Evolutionary conservation across 768 basidiomycete species (phyloP).

Genomic region (Leccinum obscurum): DNA sequence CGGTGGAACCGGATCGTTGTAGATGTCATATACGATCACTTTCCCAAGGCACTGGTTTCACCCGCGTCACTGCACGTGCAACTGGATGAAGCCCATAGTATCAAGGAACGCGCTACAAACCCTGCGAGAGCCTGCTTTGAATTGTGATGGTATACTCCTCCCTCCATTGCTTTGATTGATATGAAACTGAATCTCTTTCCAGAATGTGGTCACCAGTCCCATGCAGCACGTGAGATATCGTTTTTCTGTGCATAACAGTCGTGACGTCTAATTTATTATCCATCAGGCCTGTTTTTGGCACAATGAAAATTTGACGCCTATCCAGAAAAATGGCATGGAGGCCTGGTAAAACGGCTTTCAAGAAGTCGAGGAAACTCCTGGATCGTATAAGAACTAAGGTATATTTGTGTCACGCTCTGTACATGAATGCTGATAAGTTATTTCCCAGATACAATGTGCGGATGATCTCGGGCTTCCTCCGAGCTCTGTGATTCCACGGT

Average conservation of each 20-base stretch:
- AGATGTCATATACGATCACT: too few species aligned
- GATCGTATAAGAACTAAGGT: conserved; percentile 94
- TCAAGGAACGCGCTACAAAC: too few species aligned
- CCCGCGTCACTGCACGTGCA: too few species aligned
- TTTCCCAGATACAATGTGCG: conserved; percentile 77
- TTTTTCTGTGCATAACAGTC: background rate
- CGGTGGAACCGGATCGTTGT: too few species aligned
- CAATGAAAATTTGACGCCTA: conserved; percentile 93
- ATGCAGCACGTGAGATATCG: conserved; percentile 69
- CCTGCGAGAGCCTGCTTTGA: conserved; percentile 92
- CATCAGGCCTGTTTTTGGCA: conserved; percentile 92
- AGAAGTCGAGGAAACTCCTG: conserved; percentile 85
- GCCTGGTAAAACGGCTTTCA: conserved; percentile 81
- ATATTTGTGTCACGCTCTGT: background rate
- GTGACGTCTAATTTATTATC: conserved; percentile 7
- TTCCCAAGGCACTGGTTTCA: too few species aligned
- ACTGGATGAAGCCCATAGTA: too few species aligned
- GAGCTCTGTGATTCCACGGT: conserved; percentile 33
- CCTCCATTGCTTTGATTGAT: background rate
- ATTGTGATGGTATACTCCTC: conserved; percentile 66
- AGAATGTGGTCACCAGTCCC: conserved; percentile 82
- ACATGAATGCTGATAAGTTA: background rate
- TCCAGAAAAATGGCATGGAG: conserved; percentile 87
- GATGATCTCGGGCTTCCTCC: conserved; percentile 97
- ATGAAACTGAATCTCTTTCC: background rate